These are phyloP conservation scores for Sugiyamaella japonica DNA, from an alignment of 1,139 yeast genomes.

Conservation along the genomic window DNA sequence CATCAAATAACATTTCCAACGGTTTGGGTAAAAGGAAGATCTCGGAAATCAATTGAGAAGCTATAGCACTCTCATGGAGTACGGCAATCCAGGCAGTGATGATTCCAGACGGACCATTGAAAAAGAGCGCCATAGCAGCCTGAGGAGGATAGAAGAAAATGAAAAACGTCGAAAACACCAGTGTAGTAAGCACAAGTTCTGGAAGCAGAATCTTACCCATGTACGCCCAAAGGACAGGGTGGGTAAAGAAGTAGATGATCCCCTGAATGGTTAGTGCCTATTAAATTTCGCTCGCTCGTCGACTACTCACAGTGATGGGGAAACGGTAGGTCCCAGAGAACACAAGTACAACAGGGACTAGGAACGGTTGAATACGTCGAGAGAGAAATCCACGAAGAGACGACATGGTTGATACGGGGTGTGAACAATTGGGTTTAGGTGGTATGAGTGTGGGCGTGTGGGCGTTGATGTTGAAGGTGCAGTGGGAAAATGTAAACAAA, in stretches of 20 bases:
- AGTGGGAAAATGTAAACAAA: not conserved
- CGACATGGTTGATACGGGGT: slow-evolving; percentile 1
- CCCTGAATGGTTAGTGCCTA: slow-evolving; percentile 43
- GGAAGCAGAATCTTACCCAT: slow-evolving; percentile 53
- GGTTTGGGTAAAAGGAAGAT: slow-evolving; percentile 58
- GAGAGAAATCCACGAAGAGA: slow-evolving; percentile 17
- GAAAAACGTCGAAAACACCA: slow-evolving; percentile 47
- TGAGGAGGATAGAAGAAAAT: slow-evolving; percentile 51
- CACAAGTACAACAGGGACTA: slow-evolving; percentile 30
- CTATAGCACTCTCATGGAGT: slow-evolving; percentile 52
- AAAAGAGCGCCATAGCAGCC: slow-evolving; percentile 48
- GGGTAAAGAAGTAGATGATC: slow-evolving; percentile 46
- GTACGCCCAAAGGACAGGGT: slow-evolving; percentile 55
- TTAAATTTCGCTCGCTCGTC: not conserved
- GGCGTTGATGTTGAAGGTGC: not conserved
- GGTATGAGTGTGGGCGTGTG: not conserved
- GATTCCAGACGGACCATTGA: slow-evolving; percentile 57
- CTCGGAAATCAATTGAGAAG: slow-evolving; percentile 54
- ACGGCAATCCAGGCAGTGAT: slow-evolving; percentile 55
- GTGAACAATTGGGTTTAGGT: no score
- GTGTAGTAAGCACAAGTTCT: slow-evolving; percentile 47
- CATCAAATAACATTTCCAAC: slow-evolving; percentile 57
- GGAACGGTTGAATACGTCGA: slow-evolving; percentile 27
- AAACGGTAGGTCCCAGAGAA: slow-evolving; percentile 37
- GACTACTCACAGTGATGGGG: slow-evolving; percentile 29